Evolutionary conservation across 345 rosid species (phyloP).

Genomic region (rapeseed (Brassica napus)): Da-Ae NC_063440.1:13930501-13931000

Average conservation of each 20-base stretch:
- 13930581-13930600: slow-evolving; percentile 28
- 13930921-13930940: background rate
- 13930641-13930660: background rate
- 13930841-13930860: background rate
- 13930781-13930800: background rate
- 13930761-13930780: background rate
- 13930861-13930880: background rate
- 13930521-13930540: slow-evolving; percentile 37
- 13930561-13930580: slow-evolving; percentile 30
- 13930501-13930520: slow-evolving; percentile 25
- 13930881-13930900: background rate
- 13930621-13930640: slow-evolving; percentile 41
- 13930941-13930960: background rate
- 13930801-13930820: background rate
- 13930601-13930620: slow-evolving; percentile 42
- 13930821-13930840: background rate
- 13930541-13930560: slow-evolving; percentile 41
- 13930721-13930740: background rate
- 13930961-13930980: background rate
- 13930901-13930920: background rate
- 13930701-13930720: background rate
- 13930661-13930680: background rate
- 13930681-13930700: slow-evolving; percentile 6
- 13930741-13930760: background rate
- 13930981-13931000: background rate